Evolutionary conservation across 2,329 filamentous ascomycete genomes (phyloP).

Genomic region (Fusarium decemcellulare): DNA sequence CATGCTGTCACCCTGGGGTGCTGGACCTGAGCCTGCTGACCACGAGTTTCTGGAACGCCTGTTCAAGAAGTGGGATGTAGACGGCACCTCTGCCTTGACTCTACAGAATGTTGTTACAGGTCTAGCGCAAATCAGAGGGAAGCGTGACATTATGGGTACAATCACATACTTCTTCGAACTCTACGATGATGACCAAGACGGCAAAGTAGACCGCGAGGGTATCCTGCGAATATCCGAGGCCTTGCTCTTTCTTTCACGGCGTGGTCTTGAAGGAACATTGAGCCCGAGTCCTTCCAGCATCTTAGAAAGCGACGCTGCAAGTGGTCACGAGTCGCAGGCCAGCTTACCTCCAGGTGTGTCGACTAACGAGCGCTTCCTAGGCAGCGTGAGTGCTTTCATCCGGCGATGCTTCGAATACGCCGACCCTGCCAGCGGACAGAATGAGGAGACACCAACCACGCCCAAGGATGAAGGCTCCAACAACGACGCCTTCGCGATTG

Average conservation of each 20-base stretch:
- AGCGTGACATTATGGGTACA: slow-evolving; percentile 95
- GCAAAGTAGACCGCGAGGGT: slow-evolving; percentile 93
- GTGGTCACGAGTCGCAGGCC: slow-evolving; percentile 51
- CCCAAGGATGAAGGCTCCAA: slow-evolving; percentile 44
- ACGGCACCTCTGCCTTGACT: slow-evolving; percentile 82
- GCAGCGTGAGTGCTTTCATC: slow-evolving; percentile 96
- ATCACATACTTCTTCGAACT: slow-evolving; percentile 99
- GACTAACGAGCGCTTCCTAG: slow-evolving; percentile 89
- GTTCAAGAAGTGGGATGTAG: slow-evolving; percentile 90
- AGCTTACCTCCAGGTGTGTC: slow-evolving; percentile 66
- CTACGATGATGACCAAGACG: slow-evolving; percentile 93
- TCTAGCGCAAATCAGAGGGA: slow-evolving; percentile 91
- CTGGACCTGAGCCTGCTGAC: slow-evolving; percentile 80
- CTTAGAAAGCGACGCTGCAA: slow-evolving; percentile 57
- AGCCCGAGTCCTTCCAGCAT: slow-evolving; percentile 74
- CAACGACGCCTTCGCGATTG: slow-evolving; percentile 78
- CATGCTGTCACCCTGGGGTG: slow-evolving; percentile 67
- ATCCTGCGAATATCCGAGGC: slow-evolving; percentile 96
- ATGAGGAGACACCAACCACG: slow-evolving; percentile 47
- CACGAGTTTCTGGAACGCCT: slow-evolving; percentile 94
- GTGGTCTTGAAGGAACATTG: slow-evolving; percentile 84
- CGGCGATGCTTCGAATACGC: slow-evolving; percentile 98
- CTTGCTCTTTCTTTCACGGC: slow-evolving; percentile 89
- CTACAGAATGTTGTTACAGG: slow-evolving; percentile 94
- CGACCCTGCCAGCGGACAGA: slow-evolving; percentile 80